Evolutionary conservation across 2,329 filamentous ascomycete species (phyloP), one percentile per base, ranked within the genome.

Genomic region (Fusarium sp.): DNA sequence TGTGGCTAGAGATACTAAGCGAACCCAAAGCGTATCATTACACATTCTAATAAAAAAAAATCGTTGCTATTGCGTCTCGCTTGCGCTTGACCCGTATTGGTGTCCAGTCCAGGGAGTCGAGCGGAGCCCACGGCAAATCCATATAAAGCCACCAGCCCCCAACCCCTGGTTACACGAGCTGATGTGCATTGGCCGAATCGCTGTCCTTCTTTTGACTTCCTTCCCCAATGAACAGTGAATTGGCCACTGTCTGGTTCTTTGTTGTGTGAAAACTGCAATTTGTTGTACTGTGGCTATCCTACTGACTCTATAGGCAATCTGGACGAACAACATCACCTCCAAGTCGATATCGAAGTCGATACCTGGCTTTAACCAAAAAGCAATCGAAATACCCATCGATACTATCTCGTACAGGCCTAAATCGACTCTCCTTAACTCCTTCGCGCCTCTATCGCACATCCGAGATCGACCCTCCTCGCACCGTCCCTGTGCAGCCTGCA

Each of bases 131-230:
- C 5, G 12, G 52, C 30, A 59, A 50, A 47, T 38, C 63, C 66
- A 73, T 71, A 76, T 78, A 78, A 76, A 75, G 62, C 30, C 67
- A 56, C 37, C 47, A n/a, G 47, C 73, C 69, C 64, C 72, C 54
- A 27, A 30, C 30, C 59, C 17, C 17, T 62, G 59, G 65, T 70
- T 54, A 72, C 69, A 64, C 65, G 35, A 20, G 22, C 35, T 54
- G 32, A 33, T n/a, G 14, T 52, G 30, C 27, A 35, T 25, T 20
- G 32, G 45, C 62, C 27, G 30, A 57, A 17, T 20, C 45, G 38
- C 25, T 38, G 12, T 8, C 30, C 11, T 33, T 33, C 17, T 6
- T n/a, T 22, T 27, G 38, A 35, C 43, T 32, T 17, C 50, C 15
- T 63, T 64, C 43, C 43, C 15, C 20, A 37, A 40, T 38, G 11